Percentiles rank a stretch among this genome's conserved stretches.
Conservation (phyloP, 192 early-diverging fungal species). For the Dissophora ornata region DNA sequence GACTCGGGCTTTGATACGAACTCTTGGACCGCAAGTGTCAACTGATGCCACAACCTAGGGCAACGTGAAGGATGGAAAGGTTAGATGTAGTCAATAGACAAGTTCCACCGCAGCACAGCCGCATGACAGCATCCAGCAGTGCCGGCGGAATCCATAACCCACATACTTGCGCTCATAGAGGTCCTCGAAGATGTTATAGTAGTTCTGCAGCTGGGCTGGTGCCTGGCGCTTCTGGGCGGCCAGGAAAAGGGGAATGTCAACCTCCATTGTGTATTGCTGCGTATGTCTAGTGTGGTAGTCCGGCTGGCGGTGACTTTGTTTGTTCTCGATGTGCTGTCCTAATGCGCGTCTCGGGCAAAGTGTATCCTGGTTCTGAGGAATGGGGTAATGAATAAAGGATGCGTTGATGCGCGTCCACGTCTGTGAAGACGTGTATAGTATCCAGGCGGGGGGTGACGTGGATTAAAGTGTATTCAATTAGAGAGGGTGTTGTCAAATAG, state of each 20-base stretch:
- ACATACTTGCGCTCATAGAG: conserved; percentile 95
- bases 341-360: neutral
- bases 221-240: conserved; percentile 72
- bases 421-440: neutral
- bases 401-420: conserved; percentile 4
- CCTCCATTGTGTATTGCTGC: conserved; percentile 63
- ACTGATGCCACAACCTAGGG: conserved; percentile 95
- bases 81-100: neutral
- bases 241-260: conserved; percentile 83
- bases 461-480: conserved; percentile 9
- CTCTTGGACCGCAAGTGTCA: conserved; percentile 82
- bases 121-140: too few relatives aligned
- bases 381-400: neutral
- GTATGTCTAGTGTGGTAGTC: neutral
- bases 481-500: neutral
- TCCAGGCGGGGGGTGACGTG: conserved; percentile 4
- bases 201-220: conserved; percentile 76
- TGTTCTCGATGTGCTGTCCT: neutral
- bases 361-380: neutral
- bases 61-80: neutral
- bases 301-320: neutral
- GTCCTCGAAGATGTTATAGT: conserved; percentile 88
- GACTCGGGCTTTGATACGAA: conserved; percentile 86
- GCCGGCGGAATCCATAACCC: too few relatives aligned
- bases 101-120: too few relatives aligned